phyloP scores from a whole-genome alignment of 352 stramenopile species.

The Phytopythium chamaehyphon region DNA sequence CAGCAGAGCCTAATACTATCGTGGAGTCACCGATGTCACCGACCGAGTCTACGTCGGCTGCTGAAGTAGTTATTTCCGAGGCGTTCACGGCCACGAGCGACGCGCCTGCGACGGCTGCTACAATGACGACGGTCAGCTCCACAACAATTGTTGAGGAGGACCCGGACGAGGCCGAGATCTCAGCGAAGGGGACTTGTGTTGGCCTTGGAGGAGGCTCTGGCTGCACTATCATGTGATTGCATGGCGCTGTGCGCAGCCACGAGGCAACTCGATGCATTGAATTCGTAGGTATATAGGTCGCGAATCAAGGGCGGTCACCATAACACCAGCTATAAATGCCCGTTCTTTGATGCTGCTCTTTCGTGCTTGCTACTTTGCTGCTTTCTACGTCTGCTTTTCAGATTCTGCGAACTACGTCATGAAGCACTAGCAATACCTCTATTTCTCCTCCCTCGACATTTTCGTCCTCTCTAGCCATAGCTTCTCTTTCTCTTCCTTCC shows the following conservation, averaged over 20 bases:
- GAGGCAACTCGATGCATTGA: no score
- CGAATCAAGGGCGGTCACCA: background rate
- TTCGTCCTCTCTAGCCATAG: constrained; percentile 27
- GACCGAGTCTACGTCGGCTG: constrained; percentile 3
- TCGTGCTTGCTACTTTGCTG: no score
- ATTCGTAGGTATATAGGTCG: background rate
- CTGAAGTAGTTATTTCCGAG: constrained; percentile 7
- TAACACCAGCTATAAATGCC: no score
- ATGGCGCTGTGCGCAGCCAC: background rate
- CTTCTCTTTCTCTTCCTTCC: constrained; percentile 11
- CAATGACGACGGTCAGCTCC: constrained; percentile 2
- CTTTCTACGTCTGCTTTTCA: background rate
- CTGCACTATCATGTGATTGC: constrained; percentile 53
- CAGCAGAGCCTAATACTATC: background rate
- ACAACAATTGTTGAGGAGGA: constrained; percentile 24
- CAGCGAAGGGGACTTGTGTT: constrained; percentile 10
- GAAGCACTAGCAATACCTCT: background rate
- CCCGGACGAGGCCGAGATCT: constrained; percentile 9
- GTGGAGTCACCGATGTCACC: constrained; percentile 1
- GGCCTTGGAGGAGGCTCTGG: constrained; percentile 38
- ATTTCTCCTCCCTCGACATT: constrained; percentile 6
- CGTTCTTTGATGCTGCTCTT: no score
- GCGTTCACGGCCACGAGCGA: constrained; percentile 5
- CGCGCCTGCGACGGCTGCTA: constrained; percentile 1
- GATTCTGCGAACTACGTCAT: background rate